Evolutionary conservation across 2,329 filamentous ascomycete genomes (phyloP).

Genomic region (Penicillium italicum): DNA sequence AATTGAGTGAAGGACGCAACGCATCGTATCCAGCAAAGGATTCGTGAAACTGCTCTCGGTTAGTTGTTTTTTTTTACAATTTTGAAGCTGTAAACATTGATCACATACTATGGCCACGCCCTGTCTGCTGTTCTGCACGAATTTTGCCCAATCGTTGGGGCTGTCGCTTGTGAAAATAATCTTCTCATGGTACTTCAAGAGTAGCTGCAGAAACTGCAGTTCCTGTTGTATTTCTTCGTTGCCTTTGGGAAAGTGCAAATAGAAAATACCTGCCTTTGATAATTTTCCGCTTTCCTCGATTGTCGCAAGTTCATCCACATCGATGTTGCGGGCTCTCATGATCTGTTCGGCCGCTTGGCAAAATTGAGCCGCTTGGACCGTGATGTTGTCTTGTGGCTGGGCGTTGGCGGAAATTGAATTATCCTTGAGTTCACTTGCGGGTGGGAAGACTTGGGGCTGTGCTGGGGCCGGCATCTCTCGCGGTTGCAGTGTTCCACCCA

Average conservation of each 20-base stretch:
- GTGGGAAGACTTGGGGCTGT: background rate
- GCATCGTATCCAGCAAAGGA: constrained; percentile 30
- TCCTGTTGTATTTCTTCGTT: constrained; percentile 21
- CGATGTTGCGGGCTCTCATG: constrained; percentile 24
- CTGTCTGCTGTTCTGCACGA: constrained; percentile 23
- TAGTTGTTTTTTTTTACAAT: background rate
- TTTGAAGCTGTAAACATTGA: background rate
- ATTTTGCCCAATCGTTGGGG: constrained; percentile 36
- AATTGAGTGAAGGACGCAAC: constrained; percentile 25
- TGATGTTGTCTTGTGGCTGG: background rate
- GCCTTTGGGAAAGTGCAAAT: constrained; percentile 32
- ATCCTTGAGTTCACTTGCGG: background rate
- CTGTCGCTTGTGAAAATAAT: constrained; percentile 29
- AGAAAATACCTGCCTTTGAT: constrained; percentile 29
- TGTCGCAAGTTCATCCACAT: constrained; percentile 27
- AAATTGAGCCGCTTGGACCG: background rate
- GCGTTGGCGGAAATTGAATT: background rate
- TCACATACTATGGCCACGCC: constrained; percentile 38
- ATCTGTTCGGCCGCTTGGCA: background rate
- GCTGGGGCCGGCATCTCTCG: background rate
- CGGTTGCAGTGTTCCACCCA: background rate
- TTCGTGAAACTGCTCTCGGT: constrained; percentile 36
- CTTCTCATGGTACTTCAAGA: constrained; percentile 27
- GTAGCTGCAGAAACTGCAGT: constrained; percentile 23
- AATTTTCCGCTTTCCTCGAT: constrained; percentile 17